These are phyloP conservation scores for Taxawa tesnikishii DNA, from an alignment of 2,329 filamentous ascomycete species.

Conservation along the genomic window DNA sequence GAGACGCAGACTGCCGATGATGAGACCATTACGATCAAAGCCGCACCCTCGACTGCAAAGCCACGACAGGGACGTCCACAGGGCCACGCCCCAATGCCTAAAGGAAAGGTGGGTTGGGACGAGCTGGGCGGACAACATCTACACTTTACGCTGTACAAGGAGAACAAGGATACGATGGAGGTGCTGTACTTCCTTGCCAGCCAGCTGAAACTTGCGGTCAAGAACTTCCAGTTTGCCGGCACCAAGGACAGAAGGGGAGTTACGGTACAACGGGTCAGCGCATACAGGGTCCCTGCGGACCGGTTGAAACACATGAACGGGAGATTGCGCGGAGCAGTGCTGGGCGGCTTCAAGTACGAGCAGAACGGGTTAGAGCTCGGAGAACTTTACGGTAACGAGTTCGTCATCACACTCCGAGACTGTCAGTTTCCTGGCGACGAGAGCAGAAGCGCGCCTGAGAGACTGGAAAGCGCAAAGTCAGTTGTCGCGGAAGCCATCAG, in stretches of 20 bases:
- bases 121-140: constrained; percentile 67
- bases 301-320: constrained; percentile 54
- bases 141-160: constrained; percentile 89
- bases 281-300: constrained; percentile 46
- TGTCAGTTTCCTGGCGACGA: constrained; percentile 49
- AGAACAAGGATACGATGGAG: constrained; percentile 96
- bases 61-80: constrained; percentile 4
- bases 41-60: constrained; percentile 16
- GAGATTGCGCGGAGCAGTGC: constrained; percentile 44
- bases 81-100: constrained; percentile 11
- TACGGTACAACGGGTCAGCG: constrained; percentile 71
- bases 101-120: constrained; percentile 45
- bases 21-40: constrained; percentile 50
- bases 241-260: constrained; percentile 85
- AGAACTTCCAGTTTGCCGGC: constrained; percentile 68
- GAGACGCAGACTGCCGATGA: constrained; percentile 67
- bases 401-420: constrained; percentile 81
- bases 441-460: constrained; percentile 11
- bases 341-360: constrained; percentile 66
- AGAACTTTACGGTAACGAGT: constrained; percentile 80
- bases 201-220: constrained; percentile 55
- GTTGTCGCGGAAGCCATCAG: constrained; percentile 49
- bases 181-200: constrained; percentile 65
- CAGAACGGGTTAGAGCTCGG: constrained; percentile 65
- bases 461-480: constrained; percentile 32